These are phyloP conservation scores for Ceratobasidium sp. DNA, from an alignment of 1,284 basidiomycete genomes.

Conservation along the genomic window DNA sequence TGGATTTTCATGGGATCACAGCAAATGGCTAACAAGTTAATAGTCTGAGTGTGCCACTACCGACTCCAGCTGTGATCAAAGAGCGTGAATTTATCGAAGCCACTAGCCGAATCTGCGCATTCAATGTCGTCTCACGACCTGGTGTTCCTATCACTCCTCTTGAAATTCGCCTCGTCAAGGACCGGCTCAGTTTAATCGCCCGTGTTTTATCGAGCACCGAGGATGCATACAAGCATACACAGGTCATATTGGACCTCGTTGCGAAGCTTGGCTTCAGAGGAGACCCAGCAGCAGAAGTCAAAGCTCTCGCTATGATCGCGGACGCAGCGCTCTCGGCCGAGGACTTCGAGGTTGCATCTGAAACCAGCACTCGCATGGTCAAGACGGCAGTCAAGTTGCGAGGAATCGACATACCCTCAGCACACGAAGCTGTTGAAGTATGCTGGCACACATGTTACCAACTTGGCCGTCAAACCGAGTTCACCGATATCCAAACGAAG, in stretches of 20 bases:
- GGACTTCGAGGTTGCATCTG: slow-evolving; percentile 76
- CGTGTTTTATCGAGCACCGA: slow-evolving; percentile 79
- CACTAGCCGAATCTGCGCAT: slow-evolving; percentile 83
- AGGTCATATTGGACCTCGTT: slow-evolving; percentile 87
- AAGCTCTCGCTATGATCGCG: slow-evolving; percentile 85
- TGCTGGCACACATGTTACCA: slow-evolving; percentile 88
- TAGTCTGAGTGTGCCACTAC: slow-evolving; percentile 76
- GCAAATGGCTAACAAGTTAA: background rate
- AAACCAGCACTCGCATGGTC: slow-evolving; percentile 75
- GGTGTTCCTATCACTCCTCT: slow-evolving; percentile 84
- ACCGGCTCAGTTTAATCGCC: slow-evolving; percentile 81
- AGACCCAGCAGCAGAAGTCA: slow-evolving; percentile 75
- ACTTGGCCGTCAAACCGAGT: slow-evolving; percentile 81
- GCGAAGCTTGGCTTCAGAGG: slow-evolving; percentile 82
- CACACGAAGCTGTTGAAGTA: slow-evolving; percentile 71
- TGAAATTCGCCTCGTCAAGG: slow-evolving; percentile 87
- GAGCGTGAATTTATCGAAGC: slow-evolving; percentile 95
- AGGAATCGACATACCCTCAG: slow-evolving; percentile 19
- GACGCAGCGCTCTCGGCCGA: slow-evolving; percentile 81
- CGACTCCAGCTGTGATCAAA: slow-evolving; percentile 64
- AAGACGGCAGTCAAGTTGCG: slow-evolving; percentile 45
- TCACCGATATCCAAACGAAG: slow-evolving; percentile 69
- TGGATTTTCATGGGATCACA: slow-evolving; percentile 20
- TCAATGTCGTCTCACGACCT: slow-evolving; percentile 75
- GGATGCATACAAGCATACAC: slow-evolving; percentile 86